A percentile compares a stretch with the other conserved stretches of the same genome.
Conservation (phyloP, 1,284 basidiomycete species). For the Moniliella sp. region DNA sequence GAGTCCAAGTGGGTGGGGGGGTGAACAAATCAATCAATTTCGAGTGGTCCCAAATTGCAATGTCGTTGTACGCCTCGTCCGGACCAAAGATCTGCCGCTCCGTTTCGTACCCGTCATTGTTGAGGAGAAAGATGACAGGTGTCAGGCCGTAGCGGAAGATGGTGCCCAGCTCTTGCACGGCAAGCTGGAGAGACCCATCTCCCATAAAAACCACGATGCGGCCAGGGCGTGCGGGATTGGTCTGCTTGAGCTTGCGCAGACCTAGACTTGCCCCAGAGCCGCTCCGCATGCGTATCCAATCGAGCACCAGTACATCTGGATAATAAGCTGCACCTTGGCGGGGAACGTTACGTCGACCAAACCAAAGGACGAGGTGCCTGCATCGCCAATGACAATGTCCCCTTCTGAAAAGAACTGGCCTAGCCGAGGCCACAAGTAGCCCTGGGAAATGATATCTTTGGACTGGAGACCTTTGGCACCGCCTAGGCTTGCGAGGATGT, state of each 20-base stretch:
- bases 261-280: constrained; percentile 53
- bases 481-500: no score
- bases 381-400: constrained; percentile 21
- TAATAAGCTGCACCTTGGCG: constrained; percentile 21
- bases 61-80: constrained; percentile 32
- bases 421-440: constrained; percentile 59
- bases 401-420: constrained; percentile 50
- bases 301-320: constrained; percentile 52
- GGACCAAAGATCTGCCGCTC: constrained; percentile 58
- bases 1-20: no score
- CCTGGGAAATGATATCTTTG: constrained; percentile 18
- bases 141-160: constrained; percentile 50
- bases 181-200: constrained; percentile 39
- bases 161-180: constrained; percentile 45
- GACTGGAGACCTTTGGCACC: no score
- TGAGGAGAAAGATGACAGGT: constrained; percentile 63
- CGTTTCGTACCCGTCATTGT: constrained; percentile 73
- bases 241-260: constrained; percentile 43
- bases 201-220: constrained; percentile 69
- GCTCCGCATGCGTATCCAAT: constrained; percentile 64
- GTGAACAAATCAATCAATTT: constrained; percentile 17
- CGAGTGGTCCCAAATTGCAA: constrained; percentile 13
- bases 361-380: constrained; percentile 18
- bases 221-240: no score
- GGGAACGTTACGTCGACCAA: constrained; percentile 11